These are phyloP conservation scores for Talaromyces sp. DNA, from an alignment of 2,329 filamentous ascomycete species.

Conservation along the genomic window DNA sequence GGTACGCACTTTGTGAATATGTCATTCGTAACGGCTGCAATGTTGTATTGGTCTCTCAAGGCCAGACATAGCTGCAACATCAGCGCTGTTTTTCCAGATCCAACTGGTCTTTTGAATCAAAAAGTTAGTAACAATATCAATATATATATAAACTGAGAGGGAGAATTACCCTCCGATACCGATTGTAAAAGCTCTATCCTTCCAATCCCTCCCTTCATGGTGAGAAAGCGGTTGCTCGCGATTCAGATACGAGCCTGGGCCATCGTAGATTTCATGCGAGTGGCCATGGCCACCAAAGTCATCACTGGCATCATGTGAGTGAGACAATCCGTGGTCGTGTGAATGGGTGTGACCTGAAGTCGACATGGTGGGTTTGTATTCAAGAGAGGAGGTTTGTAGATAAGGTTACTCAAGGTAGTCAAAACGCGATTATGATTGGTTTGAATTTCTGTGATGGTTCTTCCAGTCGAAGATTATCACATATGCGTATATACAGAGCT, in stretches of 20 bases:
- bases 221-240: slow-evolving; percentile 93
- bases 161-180: slow-evolving; percentile 85
- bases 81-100: slow-evolving; percentile 92
- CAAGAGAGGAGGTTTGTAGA: neutral
- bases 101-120: slow-evolving; percentile 67
- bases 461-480: neutral
- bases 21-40: slow-evolving; percentile 96
- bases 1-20: slow-evolving; percentile 76
- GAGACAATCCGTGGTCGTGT: slow-evolving; percentile 33
- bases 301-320: slow-evolving; percentile 33
- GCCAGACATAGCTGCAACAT: slow-evolving; percentile 90
- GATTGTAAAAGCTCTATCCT: slow-evolving; percentile 84
- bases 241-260: slow-evolving; percentile 81
- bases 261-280: slow-evolving; percentile 90
- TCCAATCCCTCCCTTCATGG: slow-evolving; percentile 67
- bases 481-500: neutral
- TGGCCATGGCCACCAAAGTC: slow-evolving; percentile 71
- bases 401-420: neutral
- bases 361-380: neutral
- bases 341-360: slow-evolving; percentile 17
- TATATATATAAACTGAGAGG: neutral
- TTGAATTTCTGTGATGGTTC: neutral
- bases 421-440: neutral
- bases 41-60: slow-evolving; percentile 72
- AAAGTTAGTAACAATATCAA: neutral